Evolutionary conservation across 148 eudicot species (phyloP), one percentile per base, ranked within the genome.

Genomic region (Camellia sinensis): DNA sequence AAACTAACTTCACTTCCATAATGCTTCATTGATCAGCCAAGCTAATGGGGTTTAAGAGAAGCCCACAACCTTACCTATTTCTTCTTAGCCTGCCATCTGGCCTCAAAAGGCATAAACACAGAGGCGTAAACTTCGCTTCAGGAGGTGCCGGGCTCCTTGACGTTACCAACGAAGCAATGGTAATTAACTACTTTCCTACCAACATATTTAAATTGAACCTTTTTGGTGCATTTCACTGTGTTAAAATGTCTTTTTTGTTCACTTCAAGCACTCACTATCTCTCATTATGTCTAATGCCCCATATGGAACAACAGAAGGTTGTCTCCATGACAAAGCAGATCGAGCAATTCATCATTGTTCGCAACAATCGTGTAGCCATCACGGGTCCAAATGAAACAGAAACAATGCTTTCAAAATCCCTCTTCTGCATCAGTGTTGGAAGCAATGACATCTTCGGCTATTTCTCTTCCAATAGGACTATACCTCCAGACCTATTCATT

Each of bases 381-480:
- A 67, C 56, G 66, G 85, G 85, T 48, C 17, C 17, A 61, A 44
- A 9, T 6, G 29, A 54, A 56, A 82, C 90, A 61, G 69, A 81
- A 44, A 8, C 37, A 6, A 3, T 81, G n/a, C 77, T 87, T 17
- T 37, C 80, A 2, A 77, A 80, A 80, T 85, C 90, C 4, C 1
- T 88, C 70, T 81, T 85, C 78, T 57, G 67, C 74, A 83, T 88
- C 74, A 88, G 90, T 57, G 70, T 75, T 7, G 88, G 90, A 18
- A 88, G 86, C 85, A 88, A 88, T 66, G 88, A 88, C 79, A 83
- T 85, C 57, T 85, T 88, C 17, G 85, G 67, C 48, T 81, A 85
- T 63, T 85, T 87, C 53, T 18, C 1, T 2, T 69, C 37, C 60
- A 85, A 77, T 11, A 73, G 80, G 17, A 83, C 82, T n/a, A 21